phyloP scores from a whole-genome alignment of 306 rosid genomes.

The Calophaca sinica region DNA sequence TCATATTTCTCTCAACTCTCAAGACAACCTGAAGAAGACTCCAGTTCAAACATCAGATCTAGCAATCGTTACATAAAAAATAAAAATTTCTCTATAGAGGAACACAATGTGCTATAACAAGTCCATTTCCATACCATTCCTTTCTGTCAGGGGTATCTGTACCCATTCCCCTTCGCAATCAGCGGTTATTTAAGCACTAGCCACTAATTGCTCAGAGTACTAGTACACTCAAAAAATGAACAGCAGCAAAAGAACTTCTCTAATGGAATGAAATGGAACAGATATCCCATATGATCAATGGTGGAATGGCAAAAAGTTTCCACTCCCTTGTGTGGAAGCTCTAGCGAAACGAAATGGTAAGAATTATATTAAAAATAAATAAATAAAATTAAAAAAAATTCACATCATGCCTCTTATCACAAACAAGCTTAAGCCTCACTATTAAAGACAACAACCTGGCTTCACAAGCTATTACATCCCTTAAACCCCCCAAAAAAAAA shows the following conservation, averaged over 20 bases:
- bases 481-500: neutral
- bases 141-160: neutral
- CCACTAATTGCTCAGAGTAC: neutral
- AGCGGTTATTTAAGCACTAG: neutral
- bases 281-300: neutral
- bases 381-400: neutral
- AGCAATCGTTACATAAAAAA: neutral
- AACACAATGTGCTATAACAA: conserved; percentile 27
- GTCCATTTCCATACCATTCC: conserved; percentile 6
- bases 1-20: neutral
- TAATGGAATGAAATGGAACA: neutral
- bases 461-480: neutral
- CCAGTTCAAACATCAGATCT: neutral
- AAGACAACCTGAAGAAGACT: neutral
- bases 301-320: neutral
- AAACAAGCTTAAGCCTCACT: neutral
- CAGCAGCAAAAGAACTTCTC: neutral
- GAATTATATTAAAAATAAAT: too few species aligned
- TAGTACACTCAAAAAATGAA: too few species aligned
- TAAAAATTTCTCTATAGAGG: neutral
- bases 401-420: neutral
- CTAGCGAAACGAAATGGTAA: neutral
- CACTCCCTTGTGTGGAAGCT: neutral
- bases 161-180: neutral
- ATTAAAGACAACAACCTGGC: too few species aligned